A percentile compares a stretch with the other conserved stretches of the same genome.
Evolutionary conservation across 352 stramenopile genomes (phyloP).

Genomic region (Phytophthora pseudosyringae): DNA sequence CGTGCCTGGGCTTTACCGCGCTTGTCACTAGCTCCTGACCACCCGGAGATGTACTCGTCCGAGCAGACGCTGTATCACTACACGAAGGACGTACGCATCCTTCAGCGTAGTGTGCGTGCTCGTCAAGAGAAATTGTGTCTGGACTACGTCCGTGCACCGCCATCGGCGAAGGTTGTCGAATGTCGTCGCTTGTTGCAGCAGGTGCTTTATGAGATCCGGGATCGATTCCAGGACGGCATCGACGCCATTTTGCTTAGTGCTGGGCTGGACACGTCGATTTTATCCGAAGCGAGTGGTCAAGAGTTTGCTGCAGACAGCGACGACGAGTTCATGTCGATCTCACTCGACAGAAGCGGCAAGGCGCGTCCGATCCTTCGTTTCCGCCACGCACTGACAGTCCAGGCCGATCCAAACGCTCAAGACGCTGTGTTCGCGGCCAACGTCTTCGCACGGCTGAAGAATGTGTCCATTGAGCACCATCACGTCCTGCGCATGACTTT

Average conservation of each 20-base stretch:
- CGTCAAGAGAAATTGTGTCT: slow-evolving; percentile 37
- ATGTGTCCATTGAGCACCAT: slow-evolving; percentile 63
- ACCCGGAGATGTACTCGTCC: slow-evolving; percentile 64
- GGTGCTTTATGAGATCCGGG: slow-evolving; percentile 52
- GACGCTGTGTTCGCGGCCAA: slow-evolving; percentile 51
- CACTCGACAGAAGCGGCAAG: slow-evolving; percentile 42
- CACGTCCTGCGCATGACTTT: slow-evolving; percentile 63
- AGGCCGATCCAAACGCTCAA: slow-evolving; percentile 44
- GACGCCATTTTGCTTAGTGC: slow-evolving; percentile 67
- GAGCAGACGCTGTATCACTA: slow-evolving; percentile 82
- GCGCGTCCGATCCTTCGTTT: slow-evolving; percentile 58
- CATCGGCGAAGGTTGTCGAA: slow-evolving; percentile 39
- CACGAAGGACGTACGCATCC: slow-evolving; percentile 62
- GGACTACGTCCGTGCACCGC: slow-evolving; percentile 54
- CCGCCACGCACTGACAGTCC: slow-evolving; percentile 61
- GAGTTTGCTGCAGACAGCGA: slow-evolving; percentile 25
- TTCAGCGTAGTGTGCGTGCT: slow-evolving; percentile 45
- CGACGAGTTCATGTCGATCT: slow-evolving; percentile 39
- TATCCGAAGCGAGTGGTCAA: slow-evolving; percentile 63
- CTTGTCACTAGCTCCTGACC: slow-evolving; percentile 61
- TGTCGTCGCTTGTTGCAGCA: slow-evolving; percentile 61
- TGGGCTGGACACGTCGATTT: slow-evolving; percentile 75
- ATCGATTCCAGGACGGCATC: slow-evolving; percentile 43
- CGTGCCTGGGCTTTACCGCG: slow-evolving; percentile 62
- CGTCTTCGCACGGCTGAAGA: slow-evolving; percentile 53